Conservation (phyloP, 257 asterid species). For the Misopates orontium region DNA sequence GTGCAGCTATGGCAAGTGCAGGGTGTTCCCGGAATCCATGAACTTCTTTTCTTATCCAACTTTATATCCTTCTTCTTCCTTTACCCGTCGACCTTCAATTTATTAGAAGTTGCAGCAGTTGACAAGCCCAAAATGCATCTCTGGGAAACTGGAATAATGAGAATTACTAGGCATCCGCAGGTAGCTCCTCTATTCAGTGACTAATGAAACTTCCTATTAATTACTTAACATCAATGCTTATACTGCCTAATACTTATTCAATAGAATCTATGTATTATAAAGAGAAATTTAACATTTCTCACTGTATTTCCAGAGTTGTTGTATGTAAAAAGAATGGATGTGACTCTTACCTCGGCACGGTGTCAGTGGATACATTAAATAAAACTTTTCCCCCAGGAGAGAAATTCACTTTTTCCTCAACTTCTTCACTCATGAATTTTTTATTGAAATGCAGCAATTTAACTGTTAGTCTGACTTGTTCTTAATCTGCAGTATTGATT, state of each 20-base stretch:
- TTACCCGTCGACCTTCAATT: conserved; percentile 91
- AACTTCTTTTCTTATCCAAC: conserved; percentile 65
- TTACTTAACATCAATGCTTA: conserved; percentile 4
- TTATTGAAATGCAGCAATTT: neutral
- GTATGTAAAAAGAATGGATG: neutral
- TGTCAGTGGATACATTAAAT: neutral
- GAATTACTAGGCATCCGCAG: conserved; percentile 99
- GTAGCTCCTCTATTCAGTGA: conserved; percentile 23
- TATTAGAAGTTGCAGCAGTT: conserved; percentile 95
- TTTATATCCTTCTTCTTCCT: conserved; percentile 86
- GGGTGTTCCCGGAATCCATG: conserved; percentile 73
- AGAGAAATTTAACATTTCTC: neutral
- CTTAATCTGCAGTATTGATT: neutral
- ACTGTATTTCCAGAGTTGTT: neutral
- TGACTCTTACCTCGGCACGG: neutral
- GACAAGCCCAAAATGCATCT: conserved; percentile 98
- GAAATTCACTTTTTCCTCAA: neutral
- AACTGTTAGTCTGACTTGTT: neutral
- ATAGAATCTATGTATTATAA: neutral
- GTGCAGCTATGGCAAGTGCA: conserved; percentile 95
- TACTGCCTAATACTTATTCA: neutral
- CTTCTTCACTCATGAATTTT: neutral
- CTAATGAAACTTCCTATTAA: neutral
- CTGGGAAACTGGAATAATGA: conserved; percentile 99
- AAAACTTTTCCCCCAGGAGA: neutral